Evolutionary conservation across 805 yeast genomes (phyloP).

Genomic region (Ascoidea asiatica): DNA sequence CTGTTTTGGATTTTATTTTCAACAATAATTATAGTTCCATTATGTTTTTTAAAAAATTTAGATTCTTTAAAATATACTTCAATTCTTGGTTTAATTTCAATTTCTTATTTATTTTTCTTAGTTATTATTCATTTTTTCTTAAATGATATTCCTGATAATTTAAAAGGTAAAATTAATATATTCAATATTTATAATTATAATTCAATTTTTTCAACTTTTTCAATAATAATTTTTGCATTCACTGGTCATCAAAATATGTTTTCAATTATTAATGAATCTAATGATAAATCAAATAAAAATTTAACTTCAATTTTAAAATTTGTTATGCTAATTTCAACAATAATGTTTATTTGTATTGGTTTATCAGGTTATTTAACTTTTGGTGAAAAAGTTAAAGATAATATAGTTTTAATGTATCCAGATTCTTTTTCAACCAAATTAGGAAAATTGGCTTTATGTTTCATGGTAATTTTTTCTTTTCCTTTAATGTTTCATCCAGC

Average conservation of each 20-base stretch:
- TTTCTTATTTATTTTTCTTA: conserved; percentile 44
- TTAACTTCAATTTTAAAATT: conserved; percentile 27
- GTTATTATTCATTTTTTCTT: conserved; percentile 37
- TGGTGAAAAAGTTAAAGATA: conserved; percentile 53
- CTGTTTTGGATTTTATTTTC: conserved; percentile 33
- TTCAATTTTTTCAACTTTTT: conserved; percentile 47
- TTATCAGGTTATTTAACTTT: conserved; percentile 59
- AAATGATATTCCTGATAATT: conserved; percentile 27
- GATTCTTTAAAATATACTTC: conserved; percentile 64
- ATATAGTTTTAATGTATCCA: conserved; percentile 57
- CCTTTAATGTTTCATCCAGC: conserved; percentile 79
- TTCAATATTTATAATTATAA: conserved; percentile 27
- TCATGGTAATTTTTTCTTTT: conserved; percentile 64
- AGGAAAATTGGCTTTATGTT: conserved; percentile 50
- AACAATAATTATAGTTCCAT: conserved; percentile 42
- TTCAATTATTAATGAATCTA: conserved; percentile 59
- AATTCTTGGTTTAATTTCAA: conserved; percentile 52
- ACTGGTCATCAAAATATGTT: conserved; percentile 77
- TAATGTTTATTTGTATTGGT: conserved; percentile 51
- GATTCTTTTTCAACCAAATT: conserved; percentile 30
- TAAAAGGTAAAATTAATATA: conserved; percentile 30
- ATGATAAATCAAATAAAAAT: conserved; percentile 36
- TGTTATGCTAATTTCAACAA: conserved; percentile 40
- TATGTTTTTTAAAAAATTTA: conserved; percentile 44
- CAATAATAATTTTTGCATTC: conserved; percentile 66